These are phyloP conservation scores for Exophiala oligosperma DNA, from an alignment of 2,329 filamentous ascomycete species.

Conservation along the genomic window DNA sequence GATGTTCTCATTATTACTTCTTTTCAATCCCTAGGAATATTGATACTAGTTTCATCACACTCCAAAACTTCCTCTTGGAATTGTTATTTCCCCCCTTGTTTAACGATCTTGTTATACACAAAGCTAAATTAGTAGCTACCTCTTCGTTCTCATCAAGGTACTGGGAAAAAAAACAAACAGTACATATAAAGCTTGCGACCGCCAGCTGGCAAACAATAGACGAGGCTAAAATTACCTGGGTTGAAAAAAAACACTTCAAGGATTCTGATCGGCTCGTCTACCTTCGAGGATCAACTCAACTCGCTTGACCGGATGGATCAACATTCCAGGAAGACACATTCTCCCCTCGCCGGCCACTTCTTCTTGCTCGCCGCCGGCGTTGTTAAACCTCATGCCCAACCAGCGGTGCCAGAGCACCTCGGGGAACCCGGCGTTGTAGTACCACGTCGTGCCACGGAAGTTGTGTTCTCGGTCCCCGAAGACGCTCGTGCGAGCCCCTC, in stretches of 20 bases:
- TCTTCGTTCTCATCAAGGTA: too few relatives aligned
- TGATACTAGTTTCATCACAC: too few relatives aligned
- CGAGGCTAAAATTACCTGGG: background rate
- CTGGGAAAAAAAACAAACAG: too few relatives aligned
- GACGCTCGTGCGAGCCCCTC: conserved; percentile 70
- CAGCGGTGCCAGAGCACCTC: conserved; percentile 80
- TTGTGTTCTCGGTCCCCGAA: conserved; percentile 89
- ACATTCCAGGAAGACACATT: conserved; percentile 88
- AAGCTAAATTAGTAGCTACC: too few relatives aligned
- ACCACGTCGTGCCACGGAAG: conserved; percentile 84
- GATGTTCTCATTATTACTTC: too few relatives aligned
- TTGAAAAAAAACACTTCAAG: background rate
- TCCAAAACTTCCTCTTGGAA: too few relatives aligned
- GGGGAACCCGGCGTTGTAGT: conserved; percentile 83
- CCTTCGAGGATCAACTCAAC: conserved; percentile 54
- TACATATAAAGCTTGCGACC: too few relatives aligned
- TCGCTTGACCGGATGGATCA: conserved; percentile 84
- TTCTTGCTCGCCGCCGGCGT: conserved; percentile 74
- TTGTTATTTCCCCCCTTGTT: too few relatives aligned
- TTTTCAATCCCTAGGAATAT: too few relatives aligned
- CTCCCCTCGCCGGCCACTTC: conserved; percentile 74
- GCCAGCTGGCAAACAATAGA: background rate
- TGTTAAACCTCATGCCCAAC: conserved; percentile 78
- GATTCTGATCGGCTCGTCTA: conserved; percentile 19
- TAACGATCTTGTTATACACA: too few relatives aligned